phyloP scores from a whole-genome alignment of 2,329 filamentous ascomycete genomes.

The Clarireedia monteithiana region DNA sequence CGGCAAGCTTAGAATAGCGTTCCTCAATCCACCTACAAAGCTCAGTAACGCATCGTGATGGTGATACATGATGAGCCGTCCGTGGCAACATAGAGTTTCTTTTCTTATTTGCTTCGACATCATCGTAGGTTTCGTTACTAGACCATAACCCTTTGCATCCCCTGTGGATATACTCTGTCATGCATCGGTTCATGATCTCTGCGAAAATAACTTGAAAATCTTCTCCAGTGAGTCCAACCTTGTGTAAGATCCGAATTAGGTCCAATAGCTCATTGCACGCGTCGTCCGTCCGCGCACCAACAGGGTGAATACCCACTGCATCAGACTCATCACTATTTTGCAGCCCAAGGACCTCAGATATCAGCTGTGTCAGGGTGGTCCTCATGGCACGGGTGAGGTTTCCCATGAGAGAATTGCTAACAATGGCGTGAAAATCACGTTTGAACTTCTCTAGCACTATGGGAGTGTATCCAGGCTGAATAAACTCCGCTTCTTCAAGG shows the following conservation, averaged over 20 bases:
- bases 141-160: conserved; percentile 58
- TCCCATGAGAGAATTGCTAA: conserved; percentile 53
- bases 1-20: conserved; percentile 55
- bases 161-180: conserved; percentile 53
- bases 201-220: conserved; percentile 64
- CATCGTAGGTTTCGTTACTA: background rate
- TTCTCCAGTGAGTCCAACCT: conserved; percentile 62
- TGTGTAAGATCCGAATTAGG: conserved; percentile 50
- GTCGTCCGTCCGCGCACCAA: conserved; percentile 23
- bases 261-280: conserved; percentile 45
- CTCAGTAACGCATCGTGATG: conserved; percentile 48
- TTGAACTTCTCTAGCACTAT: conserved; percentile 44
- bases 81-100: conserved; percentile 25
- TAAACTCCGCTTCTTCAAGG: conserved; percentile 35
- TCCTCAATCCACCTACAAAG: conserved; percentile 63
- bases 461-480: conserved; percentile 28
- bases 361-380: conserved; percentile 40
- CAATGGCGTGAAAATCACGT: conserved; percentile 54
- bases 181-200: conserved; percentile 58
- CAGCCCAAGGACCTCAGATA: conserved; percentile 40
- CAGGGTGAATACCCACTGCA: background rate
- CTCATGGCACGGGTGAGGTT: conserved; percentile 47
- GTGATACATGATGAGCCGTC: conserved; percentile 29
- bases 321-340: background rate
- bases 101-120: background rate